These are phyloP conservation scores for Aspergillus calidoustus DNA, from an alignment of 2,329 filamentous ascomycete genomes.

Conservation along the genomic window DNA sequence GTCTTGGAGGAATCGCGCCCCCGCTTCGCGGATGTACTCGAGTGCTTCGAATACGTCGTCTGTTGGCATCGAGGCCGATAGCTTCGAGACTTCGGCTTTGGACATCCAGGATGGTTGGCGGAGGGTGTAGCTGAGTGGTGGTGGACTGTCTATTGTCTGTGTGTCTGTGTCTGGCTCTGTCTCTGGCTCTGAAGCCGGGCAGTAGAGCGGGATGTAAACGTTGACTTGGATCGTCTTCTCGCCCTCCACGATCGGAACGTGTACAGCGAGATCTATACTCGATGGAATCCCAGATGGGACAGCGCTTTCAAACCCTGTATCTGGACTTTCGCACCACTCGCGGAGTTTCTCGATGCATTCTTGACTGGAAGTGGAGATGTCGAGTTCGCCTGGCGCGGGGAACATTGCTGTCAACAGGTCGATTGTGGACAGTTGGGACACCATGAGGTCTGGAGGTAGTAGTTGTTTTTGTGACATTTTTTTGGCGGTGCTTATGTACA, in stretches of 20 bases:
- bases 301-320: not conserved
- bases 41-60: constrained; percentile 54
- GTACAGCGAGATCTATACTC: constrained; percentile 30
- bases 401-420: constrained; percentile 62
- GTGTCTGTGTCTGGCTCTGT: constrained; percentile 27
- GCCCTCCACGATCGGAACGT: constrained; percentile 30
- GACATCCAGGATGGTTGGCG: constrained; percentile 59
- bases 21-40: constrained; percentile 50
- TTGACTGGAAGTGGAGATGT: constrained; percentile 43
- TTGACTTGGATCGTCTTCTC: constrained; percentile 35
- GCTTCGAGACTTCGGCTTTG: constrained; percentile 49
- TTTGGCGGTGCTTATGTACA: not conserved
- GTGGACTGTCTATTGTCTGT: constrained; percentile 19
- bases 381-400: constrained; percentile 45
- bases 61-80: constrained; percentile 47
- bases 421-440: constrained; percentile 54
- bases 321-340: constrained; percentile 31
- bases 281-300: constrained; percentile 24
- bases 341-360: constrained; percentile 33
- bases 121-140: constrained; percentile 38
- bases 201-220: constrained; percentile 33
- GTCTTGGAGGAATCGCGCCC: constrained; percentile 34
- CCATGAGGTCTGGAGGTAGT: constrained; percentile 52
- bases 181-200: constrained; percentile 6
- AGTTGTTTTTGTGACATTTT: constrained; percentile 24